phyloP scores from a whole-genome alignment of 768 basidiomycete species.

The Rhizopogon rudus region DNA sequence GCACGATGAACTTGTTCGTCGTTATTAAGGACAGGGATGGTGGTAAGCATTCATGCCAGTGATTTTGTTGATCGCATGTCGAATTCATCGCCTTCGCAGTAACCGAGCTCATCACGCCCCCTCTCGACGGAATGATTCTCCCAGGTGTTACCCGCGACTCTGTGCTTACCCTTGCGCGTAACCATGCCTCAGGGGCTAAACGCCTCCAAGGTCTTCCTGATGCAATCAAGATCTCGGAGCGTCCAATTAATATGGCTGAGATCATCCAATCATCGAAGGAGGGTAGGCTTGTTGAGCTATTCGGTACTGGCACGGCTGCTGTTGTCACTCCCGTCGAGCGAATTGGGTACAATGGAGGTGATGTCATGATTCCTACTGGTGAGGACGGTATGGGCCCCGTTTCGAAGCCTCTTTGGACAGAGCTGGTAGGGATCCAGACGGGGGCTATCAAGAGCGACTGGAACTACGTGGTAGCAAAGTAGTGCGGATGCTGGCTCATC shows the following conservation, averaged over 20 bases:
- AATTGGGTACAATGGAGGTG: slow-evolving; percentile 55
- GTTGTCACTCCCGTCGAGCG: slow-evolving; percentile 43
- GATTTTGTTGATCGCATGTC: neutral
- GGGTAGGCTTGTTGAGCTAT: slow-evolving; percentile 45
- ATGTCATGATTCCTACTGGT: slow-evolving; percentile 52
- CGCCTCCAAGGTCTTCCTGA: slow-evolving; percentile 48
- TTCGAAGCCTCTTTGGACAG: slow-evolving; percentile 42
- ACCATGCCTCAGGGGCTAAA: slow-evolving; percentile 46
- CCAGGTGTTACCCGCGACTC: slow-evolving; percentile 69
- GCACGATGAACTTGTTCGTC: slow-evolving; percentile 91
- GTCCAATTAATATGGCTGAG: slow-evolving; percentile 72
- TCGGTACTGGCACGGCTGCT: slow-evolving; percentile 53
- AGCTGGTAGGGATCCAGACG: slow-evolving; percentile 63
- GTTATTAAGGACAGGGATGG: slow-evolving; percentile 71
- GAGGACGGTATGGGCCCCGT: slow-evolving; percentile 73
- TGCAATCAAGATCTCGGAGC: slow-evolving; percentile 58
- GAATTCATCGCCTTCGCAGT: slow-evolving; percentile 20
- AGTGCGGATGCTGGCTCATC: neutral
- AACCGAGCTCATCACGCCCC: slow-evolving; percentile 61
- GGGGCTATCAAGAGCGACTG: slow-evolving; percentile 75
- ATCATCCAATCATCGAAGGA: slow-evolving; percentile 44
- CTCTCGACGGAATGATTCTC: slow-evolving; percentile 60
- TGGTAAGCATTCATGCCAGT: slow-evolving; percentile 30
- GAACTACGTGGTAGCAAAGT: slow-evolving; percentile 52
- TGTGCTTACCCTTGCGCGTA: slow-evolving; percentile 40